Base-by-base conservation (phyloP, 495 filamentous ascomycete species). In the Lentithecium fluviatile region DNA sequence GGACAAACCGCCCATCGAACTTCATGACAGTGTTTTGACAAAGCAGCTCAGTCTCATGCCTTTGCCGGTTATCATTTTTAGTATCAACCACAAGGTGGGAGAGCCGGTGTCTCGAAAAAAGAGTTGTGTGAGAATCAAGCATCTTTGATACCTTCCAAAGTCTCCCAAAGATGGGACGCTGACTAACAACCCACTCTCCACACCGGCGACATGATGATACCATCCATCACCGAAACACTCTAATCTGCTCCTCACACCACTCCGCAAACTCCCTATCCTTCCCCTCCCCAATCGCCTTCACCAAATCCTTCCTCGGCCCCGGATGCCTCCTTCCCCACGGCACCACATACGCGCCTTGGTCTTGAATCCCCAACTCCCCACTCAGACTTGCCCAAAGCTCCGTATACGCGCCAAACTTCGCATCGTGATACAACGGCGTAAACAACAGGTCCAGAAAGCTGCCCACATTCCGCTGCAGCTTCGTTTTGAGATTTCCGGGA, bases 301-400 rank as follows among this genome's bases (percentile, higher is more conserved):
- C 1, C 34, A 61, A 23, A 47, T 55, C 51, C 15, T 45, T 20
- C 25, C 58, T 45, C n/a, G n/a, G 45, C 7, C 15, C 34, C 0
- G 46, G 48, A 37, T 53, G 48, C 11, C 17, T 37, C 17, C 60
- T 25, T 21, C 65, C 65, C 42, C 47, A 68, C 11, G 65, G 65
- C 12, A 68, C 24, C 10, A 60, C 38, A 56, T 64, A 68, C 6
- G 29, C 26, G 6, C 65, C 65, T 12, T 26, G 23, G 43, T 66
- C 69, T n/a, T 69, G 60, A 17, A 66, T 29, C 36, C 62, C 74
- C n/a, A 79, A 59, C 24, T 78, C 74, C 17, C 72, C 65, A 11
- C 73, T 77, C 46, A 79, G 64, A 2, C 71, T 76, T 15, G 76
- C 76, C 58, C 73, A 80, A 1, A 80, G 64, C 66, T 76, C 73